Conservation (phyloP, 495 filamentous ascomycete genomes). For the Beverwykella pulmonaria region DNA sequence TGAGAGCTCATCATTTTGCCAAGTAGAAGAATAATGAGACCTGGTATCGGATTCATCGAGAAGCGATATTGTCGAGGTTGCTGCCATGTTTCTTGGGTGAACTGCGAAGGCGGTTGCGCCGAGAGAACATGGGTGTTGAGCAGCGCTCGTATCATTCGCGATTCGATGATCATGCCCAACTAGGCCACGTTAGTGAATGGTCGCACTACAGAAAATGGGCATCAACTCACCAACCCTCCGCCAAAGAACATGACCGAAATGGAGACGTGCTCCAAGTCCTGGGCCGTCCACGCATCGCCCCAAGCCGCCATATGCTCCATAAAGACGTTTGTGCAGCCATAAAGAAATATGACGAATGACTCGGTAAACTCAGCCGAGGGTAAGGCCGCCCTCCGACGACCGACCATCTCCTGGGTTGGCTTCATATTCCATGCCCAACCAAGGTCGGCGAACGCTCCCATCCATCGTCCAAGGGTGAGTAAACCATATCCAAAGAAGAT, state of each 20-base stretch:
- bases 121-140: constrained; percentile 66
- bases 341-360: constrained; percentile 83
- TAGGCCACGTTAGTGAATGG: constrained; percentile 42
- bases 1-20: constrained; percentile 96
- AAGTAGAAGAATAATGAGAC: constrained; percentile 78
- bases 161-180: constrained; percentile 95
- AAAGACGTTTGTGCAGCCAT: constrained; percentile 88
- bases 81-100: constrained; percentile 56
- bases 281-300: constrained; percentile 70
- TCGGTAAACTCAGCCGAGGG: constrained; percentile 87
- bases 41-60: constrained; percentile 88
- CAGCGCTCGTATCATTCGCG: constrained; percentile 65
- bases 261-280: constrained; percentile 89
- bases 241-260: constrained; percentile 95
- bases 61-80: constrained; percentile 69
- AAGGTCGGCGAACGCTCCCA: constrained; percentile 85
- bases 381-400: constrained; percentile 62
- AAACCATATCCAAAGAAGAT: constrained; percentile 96
- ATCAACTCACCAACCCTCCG: constrained; percentile 74
- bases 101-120: constrained; percentile 41
- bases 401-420: constrained; percentile 62
- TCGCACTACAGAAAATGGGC: constrained; percentile 50
- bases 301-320: constrained; percentile 80
- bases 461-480: constrained; percentile 84
- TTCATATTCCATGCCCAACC: constrained; percentile 97